Base-by-base conservation (phyloP, 805 yeast species). In the Brettanomyces custersianus region DNA sequence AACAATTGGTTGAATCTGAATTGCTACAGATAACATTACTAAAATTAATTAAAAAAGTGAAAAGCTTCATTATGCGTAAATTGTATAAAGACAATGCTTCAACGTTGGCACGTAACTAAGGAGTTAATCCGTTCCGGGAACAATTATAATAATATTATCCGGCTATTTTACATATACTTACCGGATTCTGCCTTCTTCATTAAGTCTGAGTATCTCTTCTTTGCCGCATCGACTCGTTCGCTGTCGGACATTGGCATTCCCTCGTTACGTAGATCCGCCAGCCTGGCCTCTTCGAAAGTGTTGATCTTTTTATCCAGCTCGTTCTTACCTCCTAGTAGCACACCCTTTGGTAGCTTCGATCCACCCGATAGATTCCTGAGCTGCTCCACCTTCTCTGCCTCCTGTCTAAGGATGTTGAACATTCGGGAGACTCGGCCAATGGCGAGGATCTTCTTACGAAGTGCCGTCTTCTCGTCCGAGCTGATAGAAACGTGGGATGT, bases 401-500 rank as follows among this genome's bases (percentile, higher is more conserved):
- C 96, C 54, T 86, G 86, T 44, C 96, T 71, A 48, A 90, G 66
- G 5, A 90, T 81, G 43, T 80, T 80, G 62, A 82, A 92, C 96
- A 92, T 88, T 40, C 96, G 72, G 16, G 95, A 81, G 36, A 90
- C 85, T 45, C 95, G 72, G n/a, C 97, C 97, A 59, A 90, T 92
- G 11, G 97, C 97, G 49, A 90, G 61, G 35, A 92, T 83, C 66
- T 90, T 90, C 59, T 84, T 87, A 44, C 90, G 72, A 40, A 87
- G 63, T 1, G 85, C 55, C 4, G 29, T 23, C 12, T 29, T 32
- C 3, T 42, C 36, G 15, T 24, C 19, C 3, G 34, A 19, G 5
- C 44, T 36, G 5, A 15, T 28, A 23, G 19, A 31, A 15, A 12
- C 20, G 12, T 27, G 13, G 10, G 13, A 7, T 13, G 12, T 24